Base-by-base conservation (phyloP, 768 basidiomycete genomes). In the Tubosaeta sp. region DNA sequence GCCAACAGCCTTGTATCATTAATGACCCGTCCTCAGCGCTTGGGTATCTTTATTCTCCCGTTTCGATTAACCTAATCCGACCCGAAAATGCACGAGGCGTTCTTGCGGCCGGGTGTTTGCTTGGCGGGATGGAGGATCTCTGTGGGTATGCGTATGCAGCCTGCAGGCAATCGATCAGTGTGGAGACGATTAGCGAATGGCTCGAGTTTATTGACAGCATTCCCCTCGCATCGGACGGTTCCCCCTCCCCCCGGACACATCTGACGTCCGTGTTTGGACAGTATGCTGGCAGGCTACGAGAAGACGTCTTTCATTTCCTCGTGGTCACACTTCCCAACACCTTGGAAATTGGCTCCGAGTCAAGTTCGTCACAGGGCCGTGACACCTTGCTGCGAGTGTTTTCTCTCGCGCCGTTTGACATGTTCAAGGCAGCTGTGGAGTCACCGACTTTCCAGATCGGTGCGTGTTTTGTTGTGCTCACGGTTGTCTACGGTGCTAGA, bases 111-210 rank as follows among this genome's bases (percentile, higher is more conserved):
- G 88, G 86, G 13, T 90, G 85, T 69, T 75, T 92, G 32, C 80
- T 94, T 42, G 90, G 89, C 48, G 91, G 89, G 41, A 88, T 94
- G 87, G 83, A 91, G 42, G 89, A 94, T 33, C 74, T 95, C 33
- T 87, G 85, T 69, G 78, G 78, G 57, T 85, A 85, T 62, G 81
- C 92, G 19, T 94, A 93, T 68, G 81, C 83, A 48, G 73, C 83
- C 44, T 91, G 88, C 74, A 80, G 81, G 60, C 82, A 80, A 53
- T 88, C 87, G 37, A 85, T 95, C 71, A 78, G 76, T 42, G 76
- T 86, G 59, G 84, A 88, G 52, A 89, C 82, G 43, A 84, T 95
- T 64, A 66, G 77, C 45, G 77, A 79, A 46, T 93, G 90, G 88
- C 76, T 94, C 35, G 76, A 84, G 56, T 93, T 94, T 69, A 71